These are phyloP conservation scores for Rhizophagus sp. DNA, from an alignment of 192 early-diverging fungal species.

Conservation along the genomic window DNA sequence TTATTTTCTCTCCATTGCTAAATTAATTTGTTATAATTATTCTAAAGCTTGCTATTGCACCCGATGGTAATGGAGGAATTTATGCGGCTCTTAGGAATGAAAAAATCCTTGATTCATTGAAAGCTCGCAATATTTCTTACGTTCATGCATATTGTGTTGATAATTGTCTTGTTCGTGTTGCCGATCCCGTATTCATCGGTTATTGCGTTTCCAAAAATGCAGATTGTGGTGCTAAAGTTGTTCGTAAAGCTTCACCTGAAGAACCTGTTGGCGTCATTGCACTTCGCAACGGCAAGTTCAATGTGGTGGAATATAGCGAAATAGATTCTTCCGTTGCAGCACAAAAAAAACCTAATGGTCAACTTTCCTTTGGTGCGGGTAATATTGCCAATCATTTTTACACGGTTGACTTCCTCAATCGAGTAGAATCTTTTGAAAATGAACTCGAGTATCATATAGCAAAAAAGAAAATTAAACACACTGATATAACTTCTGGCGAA, in stretches of 20 bases:
- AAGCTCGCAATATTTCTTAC: constrained; percentile 80
- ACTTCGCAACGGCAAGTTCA: constrained; percentile 75
- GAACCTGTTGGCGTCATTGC: constrained; percentile 97
- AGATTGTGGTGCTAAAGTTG: constrained; percentile 94
- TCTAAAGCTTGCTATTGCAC: constrained; percentile 80
- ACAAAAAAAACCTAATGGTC: constrained; percentile 63
- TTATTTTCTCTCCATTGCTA: constrained; percentile 67
- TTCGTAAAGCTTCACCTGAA: constrained; percentile 81
- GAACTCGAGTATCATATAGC: constrained; percentile 96
- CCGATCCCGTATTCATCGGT: constrained; percentile 94
- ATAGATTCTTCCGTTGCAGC: constrained; percentile 77
- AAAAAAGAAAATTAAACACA: constrained; percentile 95
- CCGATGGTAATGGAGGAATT: constrained; percentile 93
- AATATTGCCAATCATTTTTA: constrained; percentile 99
- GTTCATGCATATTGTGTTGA: constrained; percentile 97
- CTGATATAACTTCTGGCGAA: constrained; percentile 77
- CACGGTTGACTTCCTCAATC: constrained; percentile 85
- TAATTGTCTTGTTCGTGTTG: constrained; percentile 95
- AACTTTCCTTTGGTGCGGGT: constrained; percentile 85
- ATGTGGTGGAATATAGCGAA: constrained; percentile 97
- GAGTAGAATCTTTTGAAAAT: constrained; percentile 80
- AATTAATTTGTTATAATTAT: constrained; percentile 85
- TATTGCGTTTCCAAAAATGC: constrained; percentile 87
- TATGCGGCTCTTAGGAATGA: constrained; percentile 88
- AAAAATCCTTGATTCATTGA: constrained; percentile 80